Percentiles rank a stretch among this genome's conserved stretches.
These are phyloP conservation scores for Lipomyces yamadae DNA, from an alignment of 805 yeast genomes.

Conservation along the genomic window DNA sequence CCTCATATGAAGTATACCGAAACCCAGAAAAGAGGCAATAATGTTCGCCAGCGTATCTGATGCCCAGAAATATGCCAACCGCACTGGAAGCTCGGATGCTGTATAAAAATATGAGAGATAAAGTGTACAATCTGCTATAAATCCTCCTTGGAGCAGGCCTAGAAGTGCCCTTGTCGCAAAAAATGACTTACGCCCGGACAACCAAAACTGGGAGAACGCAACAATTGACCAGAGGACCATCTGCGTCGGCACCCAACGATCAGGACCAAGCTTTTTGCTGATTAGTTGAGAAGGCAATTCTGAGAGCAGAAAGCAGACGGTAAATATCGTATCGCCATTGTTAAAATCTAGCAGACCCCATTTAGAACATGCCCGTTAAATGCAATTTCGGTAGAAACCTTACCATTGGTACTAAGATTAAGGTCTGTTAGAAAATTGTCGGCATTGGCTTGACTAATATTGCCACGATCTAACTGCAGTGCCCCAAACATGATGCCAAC, in stretches of 20 bases:
- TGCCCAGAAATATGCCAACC: constrained; percentile 61
- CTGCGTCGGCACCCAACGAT: constrained; percentile 63
- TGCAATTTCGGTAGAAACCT: not conserved
- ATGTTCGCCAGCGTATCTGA: constrained; percentile 54
- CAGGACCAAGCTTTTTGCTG: constrained; percentile 65
- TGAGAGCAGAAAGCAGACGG: constrained; percentile 57
- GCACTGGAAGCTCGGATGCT: constrained; percentile 56
- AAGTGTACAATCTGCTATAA: constrained; percentile 60
- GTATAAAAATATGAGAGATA: constrained; percentile 69
- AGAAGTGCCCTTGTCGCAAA: constrained; percentile 56
- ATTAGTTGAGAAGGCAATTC: constrained; percentile 69
- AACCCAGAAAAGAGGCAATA: constrained; percentile 52
- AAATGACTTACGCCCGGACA: constrained; percentile 51
- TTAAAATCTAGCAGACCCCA: constrained; percentile 54
- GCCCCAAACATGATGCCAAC: constrained; percentile 53
- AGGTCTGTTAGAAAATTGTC: constrained; percentile 60
- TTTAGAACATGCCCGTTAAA: not conserved
- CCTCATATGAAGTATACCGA: constrained; percentile 56
- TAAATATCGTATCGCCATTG: constrained; percentile 58
- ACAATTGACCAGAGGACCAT: constrained; percentile 59
- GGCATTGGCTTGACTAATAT: constrained; percentile 59
- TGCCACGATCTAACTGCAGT: constrained; percentile 60
- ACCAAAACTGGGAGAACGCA: constrained; percentile 55
- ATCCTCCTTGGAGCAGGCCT: constrained; percentile 65
- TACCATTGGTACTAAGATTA: constrained; percentile 53